Conservation (phyloP, 1,139 yeast genomes). For the Yamadazyma aaseri region DNA sequence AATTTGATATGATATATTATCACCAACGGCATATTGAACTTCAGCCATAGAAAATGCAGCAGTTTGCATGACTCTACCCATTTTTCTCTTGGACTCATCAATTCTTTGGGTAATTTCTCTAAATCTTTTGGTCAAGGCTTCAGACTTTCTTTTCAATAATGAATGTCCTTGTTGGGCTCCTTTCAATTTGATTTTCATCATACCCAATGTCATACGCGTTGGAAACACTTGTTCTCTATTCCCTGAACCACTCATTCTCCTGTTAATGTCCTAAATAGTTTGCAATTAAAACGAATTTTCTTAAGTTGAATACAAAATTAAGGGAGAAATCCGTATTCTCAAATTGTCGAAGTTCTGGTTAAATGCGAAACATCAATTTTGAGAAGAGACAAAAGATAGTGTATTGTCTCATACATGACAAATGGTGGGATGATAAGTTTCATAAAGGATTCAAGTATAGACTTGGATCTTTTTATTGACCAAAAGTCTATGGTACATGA, state of each 20-base stretch:
- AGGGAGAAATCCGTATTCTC: constrained; percentile 6
- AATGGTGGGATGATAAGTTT: background rate
- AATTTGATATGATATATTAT: constrained; percentile 89
- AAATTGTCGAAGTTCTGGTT: constrained; percentile 4
- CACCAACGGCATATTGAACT: constrained; percentile 96
- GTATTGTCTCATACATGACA: background rate
- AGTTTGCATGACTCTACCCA: constrained; percentile 98
- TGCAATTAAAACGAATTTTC: background rate
- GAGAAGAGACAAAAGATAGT: background rate
- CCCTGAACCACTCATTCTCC: constrained; percentile 46
- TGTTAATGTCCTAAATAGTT: background rate
- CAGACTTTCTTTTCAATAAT: constrained; percentile 89
- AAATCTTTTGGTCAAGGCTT: constrained; percentile 93
- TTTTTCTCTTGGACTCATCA: constrained; percentile 93
- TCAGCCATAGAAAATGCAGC: constrained; percentile 98
- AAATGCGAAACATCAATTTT: constrained; percentile 3
- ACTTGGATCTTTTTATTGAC: background rate
- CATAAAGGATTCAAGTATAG: background rate
- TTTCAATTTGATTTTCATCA: constrained; percentile 92
- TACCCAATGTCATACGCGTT: constrained; percentile 93
- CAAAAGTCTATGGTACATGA: constrained; percentile 45
- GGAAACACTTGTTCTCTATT: constrained; percentile 88
- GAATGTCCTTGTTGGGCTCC: constrained; percentile 98
- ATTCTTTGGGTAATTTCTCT: constrained; percentile 93
- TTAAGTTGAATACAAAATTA: background rate